Percentiles rank a stretch among this genome's conserved stretches.
Conservation (phyloP, 1,284 basidiomycete genomes). For the Austroboletus rostrupii region DNA sequence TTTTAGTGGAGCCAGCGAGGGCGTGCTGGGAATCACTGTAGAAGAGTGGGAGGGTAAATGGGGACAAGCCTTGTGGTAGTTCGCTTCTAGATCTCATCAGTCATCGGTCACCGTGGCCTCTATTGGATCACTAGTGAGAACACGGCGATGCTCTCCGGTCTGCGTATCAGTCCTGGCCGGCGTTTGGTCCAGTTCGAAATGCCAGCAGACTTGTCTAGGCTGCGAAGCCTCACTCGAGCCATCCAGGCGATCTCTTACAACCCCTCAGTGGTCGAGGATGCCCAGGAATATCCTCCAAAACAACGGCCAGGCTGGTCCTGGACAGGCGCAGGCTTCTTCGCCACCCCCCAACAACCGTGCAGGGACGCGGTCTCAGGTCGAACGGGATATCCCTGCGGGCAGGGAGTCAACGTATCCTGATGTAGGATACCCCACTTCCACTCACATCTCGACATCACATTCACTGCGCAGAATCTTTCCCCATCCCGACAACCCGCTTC, state of each 20-base stretch:
- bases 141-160: no score
- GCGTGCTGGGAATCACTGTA: constrained; percentile 31
- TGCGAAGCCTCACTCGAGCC: background rate
- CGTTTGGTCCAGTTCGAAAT: constrained; percentile 22
- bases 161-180: background rate
- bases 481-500: constrained; percentile 3
- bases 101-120: no score
- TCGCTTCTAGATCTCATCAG: no score
- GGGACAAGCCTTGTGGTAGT: background rate
- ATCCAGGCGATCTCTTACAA: constrained; percentile 17
- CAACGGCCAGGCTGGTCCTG: constrained; percentile 22
- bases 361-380: background rate
- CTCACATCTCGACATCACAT: constrained; percentile 8
- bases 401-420: constrained; percentile 4
- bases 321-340: background rate
- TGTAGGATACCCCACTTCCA: constrained; percentile 6
- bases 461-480: constrained; percentile 3
- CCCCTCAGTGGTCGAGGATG: constrained; percentile 15
- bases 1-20: constrained; percentile 20
- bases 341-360: background rate
- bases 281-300: constrained; percentile 12
- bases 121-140: no score
- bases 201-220: constrained; percentile 9
- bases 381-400: constrained; percentile 1
- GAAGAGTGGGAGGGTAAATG: constrained; percentile 27